Conservation (phyloP, 1,284 basidiomycete species). For the Coriolopsis trogii region DNA sequence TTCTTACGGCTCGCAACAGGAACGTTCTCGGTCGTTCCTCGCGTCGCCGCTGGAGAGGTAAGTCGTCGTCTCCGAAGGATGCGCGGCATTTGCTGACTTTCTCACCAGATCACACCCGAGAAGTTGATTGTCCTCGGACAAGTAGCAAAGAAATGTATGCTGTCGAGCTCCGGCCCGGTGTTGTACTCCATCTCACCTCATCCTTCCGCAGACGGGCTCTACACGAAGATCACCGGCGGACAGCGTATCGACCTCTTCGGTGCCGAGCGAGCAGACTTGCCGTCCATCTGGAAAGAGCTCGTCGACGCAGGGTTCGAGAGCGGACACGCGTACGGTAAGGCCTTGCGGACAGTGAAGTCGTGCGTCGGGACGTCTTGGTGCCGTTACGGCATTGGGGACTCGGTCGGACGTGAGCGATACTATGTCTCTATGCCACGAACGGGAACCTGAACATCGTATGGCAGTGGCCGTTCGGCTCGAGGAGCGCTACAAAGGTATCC, state of each 20-base stretch:
- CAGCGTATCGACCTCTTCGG: slow-evolving; percentile 79
- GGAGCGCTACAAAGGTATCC: slow-evolving; percentile 73
- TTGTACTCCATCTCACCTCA: neutral
- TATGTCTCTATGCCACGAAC: neutral
- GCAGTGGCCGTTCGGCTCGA: slow-evolving; percentile 70
- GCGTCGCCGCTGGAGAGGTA: slow-evolving; percentile 69
- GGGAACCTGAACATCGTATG: neutral
- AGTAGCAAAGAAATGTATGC: slow-evolving; percentile 70
- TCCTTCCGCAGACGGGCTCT: slow-evolving; percentile 46
- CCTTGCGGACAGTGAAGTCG: slow-evolving; percentile 58
- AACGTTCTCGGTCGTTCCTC: slow-evolving; percentile 75
- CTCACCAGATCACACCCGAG: slow-evolving; percentile 58
- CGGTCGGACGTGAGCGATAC: slow-evolving; percentile 54
- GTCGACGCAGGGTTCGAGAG: slow-evolving; percentile 73
- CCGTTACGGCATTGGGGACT: slow-evolving; percentile 76
- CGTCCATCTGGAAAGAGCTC: slow-evolving; percentile 75
- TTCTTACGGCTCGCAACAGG: slow-evolving; percentile 34
- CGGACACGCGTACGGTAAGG: slow-evolving; percentile 77
- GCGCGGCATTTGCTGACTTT: too few relatives aligned
- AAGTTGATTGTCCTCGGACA: slow-evolving; percentile 70
- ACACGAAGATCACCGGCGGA: slow-evolving; percentile 70
- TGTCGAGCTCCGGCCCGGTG: neutral
- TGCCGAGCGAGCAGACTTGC: slow-evolving; percentile 75
- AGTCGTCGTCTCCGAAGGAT: too few relatives aligned
- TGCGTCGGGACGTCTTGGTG: slow-evolving; percentile 70